A percentile compares a stretch with the other conserved stretches of the same genome.
Conservation (phyloP, 306 rosid genomes). For the Quercus glauca region DNA sequence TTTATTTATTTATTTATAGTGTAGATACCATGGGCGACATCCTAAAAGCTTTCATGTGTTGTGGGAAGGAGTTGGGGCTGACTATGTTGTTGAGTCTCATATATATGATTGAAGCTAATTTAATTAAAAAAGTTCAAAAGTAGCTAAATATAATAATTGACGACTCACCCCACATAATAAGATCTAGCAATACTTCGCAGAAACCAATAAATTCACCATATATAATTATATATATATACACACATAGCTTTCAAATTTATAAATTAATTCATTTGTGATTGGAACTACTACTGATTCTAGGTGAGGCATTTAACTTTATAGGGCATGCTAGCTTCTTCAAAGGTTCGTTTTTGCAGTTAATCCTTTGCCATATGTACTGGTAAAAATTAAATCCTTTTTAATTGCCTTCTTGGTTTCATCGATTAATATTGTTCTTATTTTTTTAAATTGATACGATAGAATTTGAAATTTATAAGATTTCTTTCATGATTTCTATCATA, state of each 20-base stretch:
- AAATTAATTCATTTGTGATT: background rate
- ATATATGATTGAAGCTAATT: slow-evolving; percentile 38
- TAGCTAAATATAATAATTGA: slow-evolving; percentile 6
- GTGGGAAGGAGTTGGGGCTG: slow-evolving; percentile 8
- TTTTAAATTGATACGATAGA: slow-evolving; percentile 22
- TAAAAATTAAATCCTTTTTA: background rate
- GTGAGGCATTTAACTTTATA: background rate
- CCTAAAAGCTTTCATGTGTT: slow-evolving; percentile 8
- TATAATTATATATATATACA: background rate
- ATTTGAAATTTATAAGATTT: slow-evolving; percentile 14
- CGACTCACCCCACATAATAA: slow-evolving; percentile 24
- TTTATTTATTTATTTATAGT: background rate
- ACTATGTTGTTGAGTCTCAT: slow-evolving; percentile 26
- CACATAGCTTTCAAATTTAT: background rate
- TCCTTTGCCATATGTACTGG: background rate
- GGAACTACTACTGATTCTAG: background rate
- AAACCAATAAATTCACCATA: slow-evolving; percentile 16
- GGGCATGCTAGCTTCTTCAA: background rate
- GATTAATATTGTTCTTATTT: slow-evolving; percentile 5
- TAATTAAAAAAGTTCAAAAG: slow-evolving; percentile 15
- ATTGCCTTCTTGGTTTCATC: background rate
- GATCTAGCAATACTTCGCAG: slow-evolving; percentile 12
- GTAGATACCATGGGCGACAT: slow-evolving; percentile 9
- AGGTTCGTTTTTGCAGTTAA: background rate
- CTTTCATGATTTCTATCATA: slow-evolving; percentile 14